These are phyloP conservation scores for Trichoderma sp. DNA, from an alignment of 2,329 filamentous ascomycete species.

Conservation along the genomic window DNA sequence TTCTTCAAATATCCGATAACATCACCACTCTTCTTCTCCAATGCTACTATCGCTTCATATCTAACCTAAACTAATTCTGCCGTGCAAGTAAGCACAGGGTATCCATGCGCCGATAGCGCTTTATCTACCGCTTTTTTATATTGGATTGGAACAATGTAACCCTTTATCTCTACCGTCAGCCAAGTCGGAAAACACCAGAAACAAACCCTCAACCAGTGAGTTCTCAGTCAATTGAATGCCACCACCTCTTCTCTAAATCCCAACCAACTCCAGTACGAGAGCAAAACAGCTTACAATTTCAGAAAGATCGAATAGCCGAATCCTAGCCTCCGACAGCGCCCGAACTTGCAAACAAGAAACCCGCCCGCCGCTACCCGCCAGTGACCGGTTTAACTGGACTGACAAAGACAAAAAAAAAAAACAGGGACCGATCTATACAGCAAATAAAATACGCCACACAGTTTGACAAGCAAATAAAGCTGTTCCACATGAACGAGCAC, in stretches of 20 bases:
- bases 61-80: not conserved
- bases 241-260: not conserved
- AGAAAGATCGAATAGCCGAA: not conserved
- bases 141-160: not conserved
- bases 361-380: conserved; percentile 10
- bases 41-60: not conserved
- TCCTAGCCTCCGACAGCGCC: not conserved
- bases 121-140: not conserved
- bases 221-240: not conserved
- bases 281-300: not conserved
- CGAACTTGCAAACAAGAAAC: not conserved
- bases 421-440: not conserved
- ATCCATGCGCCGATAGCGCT: not conserved
- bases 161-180: not conserved
- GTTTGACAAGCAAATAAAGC: not conserved
- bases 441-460: not conserved
- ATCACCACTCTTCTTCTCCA: not conserved
- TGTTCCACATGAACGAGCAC: conserved; percentile 18
- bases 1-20: not conserved
- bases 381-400: not conserved
- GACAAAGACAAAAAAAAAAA: not conserved
- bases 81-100: not conserved
- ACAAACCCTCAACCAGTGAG: not conserved
- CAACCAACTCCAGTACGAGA: not conserved
- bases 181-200: not conserved